These are phyloP conservation scores for Peterozyma xylosa DNA, from an alignment of 805 yeast species.

Conservation along the genomic window DNA sequence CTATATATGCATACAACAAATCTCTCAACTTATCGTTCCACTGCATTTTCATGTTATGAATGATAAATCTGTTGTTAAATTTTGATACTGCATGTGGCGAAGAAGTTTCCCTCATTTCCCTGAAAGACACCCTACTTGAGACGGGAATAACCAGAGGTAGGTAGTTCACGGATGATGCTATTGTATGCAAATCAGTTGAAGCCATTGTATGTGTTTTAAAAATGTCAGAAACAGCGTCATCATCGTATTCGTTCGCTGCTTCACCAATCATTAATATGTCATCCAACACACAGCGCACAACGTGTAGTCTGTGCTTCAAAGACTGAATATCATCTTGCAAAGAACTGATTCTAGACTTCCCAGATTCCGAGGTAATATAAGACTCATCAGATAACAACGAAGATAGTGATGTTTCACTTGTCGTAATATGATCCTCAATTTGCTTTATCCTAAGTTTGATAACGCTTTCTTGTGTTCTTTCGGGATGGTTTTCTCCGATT, in stretches of 20 bases:
- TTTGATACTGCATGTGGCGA: constrained; percentile 17
- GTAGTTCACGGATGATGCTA: not conserved
- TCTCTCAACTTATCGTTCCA: constrained; percentile 75
- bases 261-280: not conserved
- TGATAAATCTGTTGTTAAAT: constrained; percentile 63
- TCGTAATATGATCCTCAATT: constrained; percentile 18
- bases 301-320: not conserved
- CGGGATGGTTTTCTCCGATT: constrained; percentile 43
- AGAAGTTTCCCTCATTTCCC: constrained; percentile 21
- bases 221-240: not conserved
- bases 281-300: not conserved
- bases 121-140: constrained; percentile 16
- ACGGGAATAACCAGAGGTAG: not conserved
- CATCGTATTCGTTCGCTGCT: not conserved
- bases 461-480: constrained; percentile 36
- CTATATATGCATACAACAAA: constrained; percentile 50
- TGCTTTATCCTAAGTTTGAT: constrained; percentile 23
- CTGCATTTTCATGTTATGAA: constrained; percentile 65
- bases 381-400: not conserved
- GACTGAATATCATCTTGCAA: not conserved
- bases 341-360: not conserved
- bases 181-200: not conserved
- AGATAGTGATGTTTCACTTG: not conserved
- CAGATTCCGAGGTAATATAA: not conserved
- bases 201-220: not conserved